Percentiles rank a stretch among this genome's conserved stretches.
Conservation (phyloP, 176 grass and related monocot genomes). For the Avena atlantica region DNA sequence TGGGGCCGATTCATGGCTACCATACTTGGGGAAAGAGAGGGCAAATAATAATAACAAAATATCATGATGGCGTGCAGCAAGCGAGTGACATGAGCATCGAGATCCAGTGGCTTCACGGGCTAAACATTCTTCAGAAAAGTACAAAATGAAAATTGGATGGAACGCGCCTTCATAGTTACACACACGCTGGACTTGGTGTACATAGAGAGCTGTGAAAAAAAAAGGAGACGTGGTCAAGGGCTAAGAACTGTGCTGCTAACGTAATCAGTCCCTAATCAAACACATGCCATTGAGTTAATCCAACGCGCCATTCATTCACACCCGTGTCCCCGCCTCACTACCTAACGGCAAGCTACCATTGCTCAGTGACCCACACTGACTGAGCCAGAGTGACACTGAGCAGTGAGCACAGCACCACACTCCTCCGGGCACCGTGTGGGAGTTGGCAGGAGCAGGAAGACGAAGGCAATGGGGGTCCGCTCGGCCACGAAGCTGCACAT, state of each 20-base stretch:
- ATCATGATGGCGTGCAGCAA: constrained; percentile 4
- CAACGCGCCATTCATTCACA: background rate
- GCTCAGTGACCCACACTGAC: background rate
- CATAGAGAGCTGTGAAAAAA: background rate
- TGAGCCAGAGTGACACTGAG: background rate
- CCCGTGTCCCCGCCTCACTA: constrained; percentile 14
- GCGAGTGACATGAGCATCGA: constrained; percentile 30
- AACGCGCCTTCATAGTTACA: background rate
- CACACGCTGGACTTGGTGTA: background rate
- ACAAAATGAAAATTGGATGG: no score
- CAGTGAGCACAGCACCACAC: background rate
- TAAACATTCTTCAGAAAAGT: no score
- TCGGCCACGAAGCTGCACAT: constrained; percentile 64
- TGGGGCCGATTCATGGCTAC: no score
- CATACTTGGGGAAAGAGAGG: no score
- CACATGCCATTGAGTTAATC: background rate
- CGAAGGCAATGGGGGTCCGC: constrained; percentile 51
- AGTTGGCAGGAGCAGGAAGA: background rate
- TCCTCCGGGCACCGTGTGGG: background rate
- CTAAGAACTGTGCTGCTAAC: background rate
- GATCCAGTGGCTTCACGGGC: constrained; percentile 44
- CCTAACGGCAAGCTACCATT: background rate
- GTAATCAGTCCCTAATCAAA: background rate
- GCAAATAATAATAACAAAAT: background rate
- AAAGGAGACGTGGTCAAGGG: background rate